Conservation (phyloP, 371 early-diverging fungal genomes). For the Phascolomyces articulosus region DNA sequence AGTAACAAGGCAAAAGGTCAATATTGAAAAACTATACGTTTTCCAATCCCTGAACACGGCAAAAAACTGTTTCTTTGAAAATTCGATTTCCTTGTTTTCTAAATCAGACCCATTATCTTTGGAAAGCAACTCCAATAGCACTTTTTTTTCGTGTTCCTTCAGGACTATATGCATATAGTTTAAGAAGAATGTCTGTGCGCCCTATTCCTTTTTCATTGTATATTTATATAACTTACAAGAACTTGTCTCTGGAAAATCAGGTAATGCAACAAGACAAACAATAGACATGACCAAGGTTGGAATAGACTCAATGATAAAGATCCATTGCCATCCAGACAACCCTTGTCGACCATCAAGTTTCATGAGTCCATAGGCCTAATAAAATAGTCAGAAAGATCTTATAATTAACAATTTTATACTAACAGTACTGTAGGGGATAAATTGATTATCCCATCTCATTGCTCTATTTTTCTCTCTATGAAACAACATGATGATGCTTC, state of each 20-base stretch:
- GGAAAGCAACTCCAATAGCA: conserved; percentile 48
- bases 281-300: conserved; percentile 67
- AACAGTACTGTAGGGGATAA: too few species aligned
- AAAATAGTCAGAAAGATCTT: neutral
- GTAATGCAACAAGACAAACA: conserved; percentile 60
- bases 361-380: conserved; percentile 58
- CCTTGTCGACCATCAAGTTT: conserved; percentile 56
- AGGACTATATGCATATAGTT: conserved; percentile 42
- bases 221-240: conserved; percentile 34
- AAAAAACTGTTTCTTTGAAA: conserved; percentile 61
- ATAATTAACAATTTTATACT: too few species aligned
- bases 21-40: conserved; percentile 56
- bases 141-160: conserved; percentile 54
- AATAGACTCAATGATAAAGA: conserved; percentile 78
- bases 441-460: neutral
- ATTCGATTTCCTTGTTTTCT: conserved; percentile 54
- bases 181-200: too few species aligned
- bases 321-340: conserved; percentile 66
- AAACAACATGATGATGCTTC: too few species aligned
- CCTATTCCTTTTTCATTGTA: too few species aligned
- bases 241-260: conserved; percentile 73
- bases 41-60: conserved; percentile 60
- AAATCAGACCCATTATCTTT: conserved; percentile 46
- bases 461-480: too few species aligned
- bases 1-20: conserved; percentile 63